A percentile compares a stretch with the other conserved stretches of the same genome.
Evolutionary conservation across 1,284 basidiomycete genomes (phyloP).

Genomic region (Rhodotorula sp.): DNA sequence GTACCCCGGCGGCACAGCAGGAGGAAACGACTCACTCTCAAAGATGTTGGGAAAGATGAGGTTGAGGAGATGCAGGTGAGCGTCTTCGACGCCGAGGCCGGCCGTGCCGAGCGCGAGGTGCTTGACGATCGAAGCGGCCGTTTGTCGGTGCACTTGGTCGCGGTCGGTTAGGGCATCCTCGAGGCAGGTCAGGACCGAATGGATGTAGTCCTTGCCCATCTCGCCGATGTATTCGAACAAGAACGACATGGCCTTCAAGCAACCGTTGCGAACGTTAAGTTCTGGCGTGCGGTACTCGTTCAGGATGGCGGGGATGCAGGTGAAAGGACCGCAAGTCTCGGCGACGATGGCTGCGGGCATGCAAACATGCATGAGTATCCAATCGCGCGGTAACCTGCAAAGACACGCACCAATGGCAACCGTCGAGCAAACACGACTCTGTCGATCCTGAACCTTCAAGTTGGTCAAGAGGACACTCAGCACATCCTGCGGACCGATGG

Average conservation of each 20-base stretch:
- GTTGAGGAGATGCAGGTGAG: constrained; percentile 96
- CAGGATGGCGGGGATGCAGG: constrained; percentile 96
- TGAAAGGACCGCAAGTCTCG: constrained; percentile 98
- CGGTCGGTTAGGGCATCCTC: constrained; percentile 98
- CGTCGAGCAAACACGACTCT: constrained; percentile 97
- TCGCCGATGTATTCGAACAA: constrained; percentile 99
- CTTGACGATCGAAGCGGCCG: constrained; percentile 98
- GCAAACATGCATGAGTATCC: no score
- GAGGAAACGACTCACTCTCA: constrained; percentile 58
- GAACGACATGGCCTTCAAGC: constrained; percentile 96
- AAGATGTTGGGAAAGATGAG: constrained; percentile 99
- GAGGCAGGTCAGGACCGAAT: constrained; percentile 94
- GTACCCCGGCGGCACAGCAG: neutral
- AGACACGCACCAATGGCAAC: constrained; percentile 88
- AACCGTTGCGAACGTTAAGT: constrained; percentile 98
- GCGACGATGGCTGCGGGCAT: constrained; percentile 85
- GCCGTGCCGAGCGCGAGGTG: constrained; percentile 96
- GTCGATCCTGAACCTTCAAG: constrained; percentile 95
- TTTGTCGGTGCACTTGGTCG: constrained; percentile 96
- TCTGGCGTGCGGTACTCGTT: constrained; percentile 97
- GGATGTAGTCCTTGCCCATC: constrained; percentile 96
- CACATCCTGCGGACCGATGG: constrained; percentile 98
- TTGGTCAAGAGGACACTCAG: constrained; percentile 94
- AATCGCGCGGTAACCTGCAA: no score
- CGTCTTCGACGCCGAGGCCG: constrained; percentile 95